Percentiles rank a stretch among this genome's conserved stretches.
phyloP scores from a whole-genome alignment of 768 basidiomycete genomes.

The Lepiota brunneoincarnata region DNA sequence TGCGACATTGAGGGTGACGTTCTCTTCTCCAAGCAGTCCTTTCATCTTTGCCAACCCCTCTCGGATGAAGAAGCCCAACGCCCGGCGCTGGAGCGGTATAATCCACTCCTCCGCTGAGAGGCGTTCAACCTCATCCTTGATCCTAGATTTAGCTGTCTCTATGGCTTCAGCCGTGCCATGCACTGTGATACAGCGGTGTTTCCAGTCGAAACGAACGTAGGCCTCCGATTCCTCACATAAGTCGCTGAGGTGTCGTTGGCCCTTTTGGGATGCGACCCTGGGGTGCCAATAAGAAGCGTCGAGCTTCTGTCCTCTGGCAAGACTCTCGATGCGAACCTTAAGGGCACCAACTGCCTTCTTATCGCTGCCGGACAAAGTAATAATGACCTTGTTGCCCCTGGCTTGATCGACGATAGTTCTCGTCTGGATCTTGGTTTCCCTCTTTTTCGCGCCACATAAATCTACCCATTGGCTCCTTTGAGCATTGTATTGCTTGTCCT shows the following conservation, averaged over 20 bases:
- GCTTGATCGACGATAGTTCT: conserved; percentile 30
- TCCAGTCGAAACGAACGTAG: conserved; percentile 45
- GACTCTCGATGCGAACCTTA: conserved; percentile 57
- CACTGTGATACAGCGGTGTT: conserved; percentile 38
- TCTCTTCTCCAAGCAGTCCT: conserved; percentile 53
- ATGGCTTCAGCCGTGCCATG: conserved; percentile 41
- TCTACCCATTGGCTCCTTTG: conserved; percentile 50
- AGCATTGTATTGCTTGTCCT: conserved; percentile 45
- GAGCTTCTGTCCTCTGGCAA: conserved; percentile 49
- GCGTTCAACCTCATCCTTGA: conserved; percentile 46
- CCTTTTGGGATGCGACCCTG: conserved; percentile 28
- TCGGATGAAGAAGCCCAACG: conserved; percentile 48
- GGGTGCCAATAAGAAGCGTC: conserved; percentile 47
- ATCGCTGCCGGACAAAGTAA: conserved; percentile 48
- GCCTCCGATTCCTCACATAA: conserved; percentile 36
- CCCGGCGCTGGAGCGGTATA: conserved; percentile 32
- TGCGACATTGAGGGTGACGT: conserved; percentile 41
- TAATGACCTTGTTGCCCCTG: conserved; percentile 25
- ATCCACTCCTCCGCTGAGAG: conserved; percentile 42
- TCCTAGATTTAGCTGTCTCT: conserved; percentile 39
- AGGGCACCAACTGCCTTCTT: conserved; percentile 52
- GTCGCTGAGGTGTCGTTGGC: conserved; percentile 31
- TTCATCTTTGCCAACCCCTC: conserved; percentile 47
- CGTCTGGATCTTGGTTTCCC: conserved; percentile 18
- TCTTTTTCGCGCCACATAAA: conserved; percentile 34